Evolutionary conservation across 176 grass and related monocot species (phyloP), one percentile per base, ranked within the genome.

Genomic region (Triticum timopheevii): DNA sequence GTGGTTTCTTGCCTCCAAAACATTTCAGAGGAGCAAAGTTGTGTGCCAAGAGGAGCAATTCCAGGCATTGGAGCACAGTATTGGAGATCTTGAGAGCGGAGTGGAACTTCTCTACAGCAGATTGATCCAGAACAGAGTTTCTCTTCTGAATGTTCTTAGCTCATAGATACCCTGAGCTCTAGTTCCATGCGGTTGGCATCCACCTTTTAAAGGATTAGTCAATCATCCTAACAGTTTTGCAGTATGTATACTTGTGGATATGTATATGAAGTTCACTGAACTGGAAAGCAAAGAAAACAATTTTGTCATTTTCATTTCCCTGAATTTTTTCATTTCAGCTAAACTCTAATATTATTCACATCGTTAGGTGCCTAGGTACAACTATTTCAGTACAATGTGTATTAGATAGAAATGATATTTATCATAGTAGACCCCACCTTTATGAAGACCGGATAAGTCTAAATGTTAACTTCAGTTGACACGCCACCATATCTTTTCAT

Each of bases 81-180:
- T 90, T 62, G 71, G 34, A 44, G 68, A 73, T 59, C 92, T 93
- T 66, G 82, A 83, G 92, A 77, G 61, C 20, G 50, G 35, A 84
- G 76, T 19, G 0, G 86, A 80, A 36, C 75, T 78, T 87, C 36
- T 88, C 15, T 90, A 90, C 61, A 79, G 79, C 47, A 76, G 74
- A 82, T 59, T 93, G 65, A 88, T 90, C 73, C 85, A 88, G 31
- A 39, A 65, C 63, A 93, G 88, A 90, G 88, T 93, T 78, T 90
- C 82, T 65, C 85, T 90, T 77, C 64, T 90, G 38, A 93, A 93
- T 45, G 67, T 65, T 65, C 82, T 88, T 71, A 87, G 87, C 77
- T 80, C 56, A 6, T 87, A 78, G 61, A 81, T 67, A 30, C 19
- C 2, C 3, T 7, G 4, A 59, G 27, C 49, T 88, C 77, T 85